Base-by-base conservation (phyloP, 257 asterid species). In the Paulownia fortunei region DNA sequence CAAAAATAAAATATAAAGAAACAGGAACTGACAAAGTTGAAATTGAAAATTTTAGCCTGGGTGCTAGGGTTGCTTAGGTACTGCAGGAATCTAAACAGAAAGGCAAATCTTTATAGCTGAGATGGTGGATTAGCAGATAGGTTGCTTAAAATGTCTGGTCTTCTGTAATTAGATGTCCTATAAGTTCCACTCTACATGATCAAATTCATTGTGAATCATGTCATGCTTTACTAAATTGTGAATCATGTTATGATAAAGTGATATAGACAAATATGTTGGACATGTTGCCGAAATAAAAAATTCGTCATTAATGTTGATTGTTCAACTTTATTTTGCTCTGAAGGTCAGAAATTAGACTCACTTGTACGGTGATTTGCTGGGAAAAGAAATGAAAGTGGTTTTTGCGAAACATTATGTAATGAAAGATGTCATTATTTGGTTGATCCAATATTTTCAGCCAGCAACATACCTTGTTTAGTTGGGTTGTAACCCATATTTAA, bases 301-400 rank as follows among this genome's bases (percentile, higher is more conserved):
- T 16, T 7, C 11, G 47, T 6, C 42, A 30, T 26, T 36, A 10
- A 4, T 36, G 16, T 34, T 7, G 3, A 8, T 0, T 36, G 19
- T 39, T 36, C 15, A 23, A 26, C 7, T 36, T 11, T 64, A 0
- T n/a, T 64, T n/a, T 64, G 27, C 51, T 36, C 27, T 36, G 70
- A 64, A 34, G 71, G 19, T 66, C 55, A 65, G 56, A 39, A 13
- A 67, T 67, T 44, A 19, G 24, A 67, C 58, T 67, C 46, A 30
- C 34, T 42, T 23, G 37, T 23, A 24, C 6, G 8, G 44, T 21
- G 73, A 10, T 24, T n/a, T 18, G 8, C 32, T 4, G n/a, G 13
- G 71, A 39, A 60, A 65, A 65, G 32, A 65, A 23, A 37, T 19
- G 51, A 36, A 64, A 19, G 16, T 64, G 71, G 47, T 21, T 67